Evolutionary conservation across 805 yeast genomes (phyloP), one percentile per base, ranked within the genome.

Genomic region (Pichia paraexigua): DNA sequence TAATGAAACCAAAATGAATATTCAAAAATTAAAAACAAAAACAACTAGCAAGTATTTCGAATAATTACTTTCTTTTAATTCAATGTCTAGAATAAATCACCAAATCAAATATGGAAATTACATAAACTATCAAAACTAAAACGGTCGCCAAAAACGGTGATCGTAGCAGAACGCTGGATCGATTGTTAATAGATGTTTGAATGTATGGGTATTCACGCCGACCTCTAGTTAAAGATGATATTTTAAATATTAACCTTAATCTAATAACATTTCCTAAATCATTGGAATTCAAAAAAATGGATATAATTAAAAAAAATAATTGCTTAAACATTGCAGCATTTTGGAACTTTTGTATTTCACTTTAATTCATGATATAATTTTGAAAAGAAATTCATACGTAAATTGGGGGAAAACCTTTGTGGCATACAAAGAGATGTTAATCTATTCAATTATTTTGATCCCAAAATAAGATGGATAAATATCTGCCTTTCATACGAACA

Each of bases 101-200:
- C 15, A 35, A 24, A 45, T 27, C 42, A 43, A 18, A 20, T 27
- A 10, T 45, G 10, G 46, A 28, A 37, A 37, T 35, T 12, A 39
- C 20, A 11, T 39, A 3, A 48, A 32, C 13, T 30, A 42, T 35
- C 39, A 35, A 35, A 49, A 45, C 20, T 44, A 46, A 52, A 52
- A 50, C 52, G 55, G 47, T 41, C 48, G 55, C 57, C 37, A 39
- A n/a, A 18, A 32, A 53, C 48, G 56, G 58, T 52, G 42, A 48
- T 48, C 27, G 27, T 41, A 41, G 50, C 58, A 55, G 48, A 55
- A 55, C 58, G 58, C 50, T 49, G 25, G 41, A 48, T 53, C 48
- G 46, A 41, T 49, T 52, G 46, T 46, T 32, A 43, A 41, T 21
- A 48, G 58, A 52, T 55, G 43, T 50, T 45, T 46, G 56, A 48